Evolutionary conservation across 768 basidiomycete species (phyloP), one percentile per base, ranked within the genome.

Genomic region (Trametes gibbosa): DNA sequence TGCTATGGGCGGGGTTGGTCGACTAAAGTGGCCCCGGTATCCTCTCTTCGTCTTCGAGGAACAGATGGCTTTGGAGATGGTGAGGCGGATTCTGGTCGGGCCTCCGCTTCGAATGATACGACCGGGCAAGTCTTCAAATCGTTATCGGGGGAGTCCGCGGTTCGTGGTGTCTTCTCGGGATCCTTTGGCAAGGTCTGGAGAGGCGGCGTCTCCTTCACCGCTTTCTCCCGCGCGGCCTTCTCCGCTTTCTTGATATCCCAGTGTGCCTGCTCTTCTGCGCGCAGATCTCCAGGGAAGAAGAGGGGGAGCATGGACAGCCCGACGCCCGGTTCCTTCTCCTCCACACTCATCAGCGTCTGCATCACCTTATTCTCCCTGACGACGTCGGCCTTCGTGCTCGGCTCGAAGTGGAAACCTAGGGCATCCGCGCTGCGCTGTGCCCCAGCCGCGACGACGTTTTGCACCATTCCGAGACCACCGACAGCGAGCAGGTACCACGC

Each of bases 401-500:
- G 19, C 45, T 65, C 53, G 19, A 70, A 58, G 53, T 70, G 65
- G n/a, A 70, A 57, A 1, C 69, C 69, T 27, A 64, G 61, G 12
- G 69, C 67, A 21, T 55, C 56, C 19, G 65, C 58, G 42, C 47
- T 56, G 19, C 69, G 61, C 41, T 52, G 41, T 17, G 62, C 69
- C 2, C 69, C 69, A 17, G 66, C 67, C 2, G 66, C 63, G 46
- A 67, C 41, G 45, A 63, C 59, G 54, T 70, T 69, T 54, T 70
- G 69, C 35, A 61, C 51, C 68, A 69, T 70, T 17, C 69, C 69
- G n/a, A 69, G 58, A 9, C 58, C 59, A 8, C 69, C 68, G 19
- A 70, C 39, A 5, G 63, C 65, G 13, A 68, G 56, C 21, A 53
- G 55, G 42, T 65, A 70, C 69, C 69, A 70, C n/a, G 68, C 60